A percentile compares a stretch with the other conserved stretches of the same genome.
These are phyloP conservation scores for Coprinellus aureogranulatus DNA, from an alignment of 768 basidiomycete genomes.

Conservation along the genomic window DNA sequence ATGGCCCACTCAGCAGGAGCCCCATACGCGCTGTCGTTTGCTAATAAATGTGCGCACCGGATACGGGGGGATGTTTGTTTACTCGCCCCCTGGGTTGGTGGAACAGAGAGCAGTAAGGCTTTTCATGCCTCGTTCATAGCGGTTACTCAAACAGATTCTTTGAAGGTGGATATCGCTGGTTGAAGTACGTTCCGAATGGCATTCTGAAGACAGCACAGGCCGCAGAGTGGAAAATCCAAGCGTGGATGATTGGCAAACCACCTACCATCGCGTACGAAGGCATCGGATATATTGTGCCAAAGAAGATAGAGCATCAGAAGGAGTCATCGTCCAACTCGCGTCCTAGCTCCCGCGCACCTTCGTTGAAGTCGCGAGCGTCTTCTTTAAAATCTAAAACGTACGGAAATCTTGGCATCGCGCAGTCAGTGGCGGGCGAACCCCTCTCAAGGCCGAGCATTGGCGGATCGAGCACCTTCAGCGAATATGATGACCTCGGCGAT, in stretches of 20 bases:
- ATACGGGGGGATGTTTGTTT: constrained; percentile 84
- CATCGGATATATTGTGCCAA: constrained; percentile 71
- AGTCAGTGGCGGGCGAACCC: constrained; percentile 31
- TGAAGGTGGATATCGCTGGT: constrained; percentile 93
- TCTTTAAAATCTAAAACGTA: neutral
- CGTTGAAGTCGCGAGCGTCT: neutral
- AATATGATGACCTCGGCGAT: constrained; percentile 84
- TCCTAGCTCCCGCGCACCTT: constrained; percentile 13
- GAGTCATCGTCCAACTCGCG: constrained; percentile 23
- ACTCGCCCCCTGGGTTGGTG: constrained; percentile 95
- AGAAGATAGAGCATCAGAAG: constrained; percentile 13
- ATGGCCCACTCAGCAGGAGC: constrained; percentile 96
- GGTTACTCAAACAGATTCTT: constrained; percentile 9
- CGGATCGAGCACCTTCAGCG: constrained; percentile 68
- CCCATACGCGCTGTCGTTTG: constrained; percentile 89
- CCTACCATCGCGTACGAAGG: constrained; percentile 82
- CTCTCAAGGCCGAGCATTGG: constrained; percentile 65
- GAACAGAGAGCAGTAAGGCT: constrained; percentile 77
- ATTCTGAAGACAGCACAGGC: constrained; percentile 94
- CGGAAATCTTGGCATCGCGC: constrained; percentile 28
- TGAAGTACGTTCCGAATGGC: constrained; percentile 92
- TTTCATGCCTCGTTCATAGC: constrained; percentile 4
- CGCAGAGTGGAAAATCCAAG: constrained; percentile 95
- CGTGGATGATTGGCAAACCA: constrained; percentile 96
- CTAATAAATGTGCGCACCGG: constrained; percentile 69